A percentile compares a stretch with the other conserved stretches of the same genome.
Evolutionary conservation across 2,329 filamentous ascomycete genomes (phyloP).

Genomic region (Calonectria pteridis): DNA sequence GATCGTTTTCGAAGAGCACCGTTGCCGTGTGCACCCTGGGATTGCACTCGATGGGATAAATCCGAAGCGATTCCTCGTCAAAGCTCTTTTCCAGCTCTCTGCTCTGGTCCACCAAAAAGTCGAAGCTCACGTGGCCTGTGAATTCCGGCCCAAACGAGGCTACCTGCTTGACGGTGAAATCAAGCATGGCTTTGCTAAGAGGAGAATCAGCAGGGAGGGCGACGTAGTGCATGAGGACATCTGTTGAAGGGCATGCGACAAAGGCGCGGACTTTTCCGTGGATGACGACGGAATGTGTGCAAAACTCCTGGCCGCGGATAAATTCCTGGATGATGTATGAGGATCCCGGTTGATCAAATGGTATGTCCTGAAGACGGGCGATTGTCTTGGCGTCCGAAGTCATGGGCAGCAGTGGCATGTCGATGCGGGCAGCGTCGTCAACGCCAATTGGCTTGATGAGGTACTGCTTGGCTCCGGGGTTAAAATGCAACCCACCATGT

Average conservation of each 20-base stretch:
- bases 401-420: conserved; percentile 76
- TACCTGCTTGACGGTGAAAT: conserved; percentile 73
- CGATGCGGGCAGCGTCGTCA: conserved; percentile 69
- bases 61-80: conserved; percentile 43
- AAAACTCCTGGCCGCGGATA: conserved; percentile 73
- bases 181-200: conserved; percentile 70
- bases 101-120: conserved; percentile 66
- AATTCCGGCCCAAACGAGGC: conserved; percentile 60
- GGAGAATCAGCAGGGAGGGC: conserved; percentile 67
- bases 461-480: conserved; percentile 58
- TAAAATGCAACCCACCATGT: conserved; percentile 34
- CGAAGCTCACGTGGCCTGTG: conserved; percentile 80
- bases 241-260: conserved; percentile 73
- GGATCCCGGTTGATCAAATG: conserved; percentile 54
- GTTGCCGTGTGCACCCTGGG: conserved; percentile 77
- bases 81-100: background rate
- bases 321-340: conserved; percentile 73
- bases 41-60: conserved; percentile 80
- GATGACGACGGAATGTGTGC: conserved; percentile 78
- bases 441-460: conserved; percentile 76
- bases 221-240: conserved; percentile 75
- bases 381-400: conserved; percentile 67
- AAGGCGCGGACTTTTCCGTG: conserved; percentile 74
- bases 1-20: conserved; percentile 66
- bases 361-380: conserved; percentile 58